Conservation (phyloP, 768 basidiomycete genomes). For the Kwoniella sp. region DNA sequence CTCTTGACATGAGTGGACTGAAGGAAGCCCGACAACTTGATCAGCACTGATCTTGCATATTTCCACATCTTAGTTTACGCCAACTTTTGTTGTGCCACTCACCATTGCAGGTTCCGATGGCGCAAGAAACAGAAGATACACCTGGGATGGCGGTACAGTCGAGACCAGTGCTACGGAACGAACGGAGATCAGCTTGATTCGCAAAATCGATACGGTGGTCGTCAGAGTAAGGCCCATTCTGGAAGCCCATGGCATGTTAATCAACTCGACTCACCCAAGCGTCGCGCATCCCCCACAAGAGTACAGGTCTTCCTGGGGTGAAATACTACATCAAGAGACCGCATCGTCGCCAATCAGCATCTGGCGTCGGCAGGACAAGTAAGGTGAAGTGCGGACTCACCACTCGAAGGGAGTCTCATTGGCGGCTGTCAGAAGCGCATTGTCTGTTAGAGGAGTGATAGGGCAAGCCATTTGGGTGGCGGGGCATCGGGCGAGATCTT, state of each 20-base stretch:
- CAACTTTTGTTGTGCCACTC: constrained; percentile 1
- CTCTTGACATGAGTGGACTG: constrained; percentile 25
- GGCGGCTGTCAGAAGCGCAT: not conserved
- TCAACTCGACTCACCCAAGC: constrained; percentile 28
- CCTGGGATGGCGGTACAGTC: constrained; percentile 33
- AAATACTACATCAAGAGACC: constrained; percentile 23
- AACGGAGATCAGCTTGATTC: no score
- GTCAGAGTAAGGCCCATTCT: no score
- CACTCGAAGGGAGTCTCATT: constrained; percentile 25
- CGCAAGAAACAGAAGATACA: constrained; percentile 26
- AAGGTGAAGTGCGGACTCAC: constrained; percentile 11
- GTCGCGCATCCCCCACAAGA: constrained; percentile 37
- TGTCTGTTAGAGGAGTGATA: constrained; percentile 5
- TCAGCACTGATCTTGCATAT: not conserved
- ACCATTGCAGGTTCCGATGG: constrained; percentile 30
- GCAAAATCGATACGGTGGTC: no score
- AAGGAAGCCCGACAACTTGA: not conserved
- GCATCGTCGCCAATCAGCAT: no score
- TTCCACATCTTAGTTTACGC: not conserved
- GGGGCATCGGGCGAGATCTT: constrained; percentile 28
- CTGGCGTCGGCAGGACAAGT: no score
- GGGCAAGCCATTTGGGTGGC: constrained; percentile 28
- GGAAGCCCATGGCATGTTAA: no score
- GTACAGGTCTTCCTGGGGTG: constrained; percentile 28
- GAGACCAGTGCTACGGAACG: constrained; percentile 20